phyloP scores from a whole-genome alignment of 208 protist genomes.

The Wallacemonas sp. region DNA sequence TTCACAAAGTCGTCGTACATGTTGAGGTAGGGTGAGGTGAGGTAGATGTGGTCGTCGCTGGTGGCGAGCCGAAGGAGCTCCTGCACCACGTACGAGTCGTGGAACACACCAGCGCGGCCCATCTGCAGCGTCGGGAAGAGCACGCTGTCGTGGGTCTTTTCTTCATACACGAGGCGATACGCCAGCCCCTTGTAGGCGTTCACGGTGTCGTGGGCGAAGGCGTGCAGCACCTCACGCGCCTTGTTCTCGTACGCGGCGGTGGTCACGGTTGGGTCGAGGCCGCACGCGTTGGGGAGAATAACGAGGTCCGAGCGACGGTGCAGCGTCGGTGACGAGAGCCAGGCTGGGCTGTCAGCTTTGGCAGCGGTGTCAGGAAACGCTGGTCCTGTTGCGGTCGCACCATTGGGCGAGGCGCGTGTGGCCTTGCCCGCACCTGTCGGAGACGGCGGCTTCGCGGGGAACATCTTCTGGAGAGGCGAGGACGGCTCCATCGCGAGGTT shows the following conservation, averaged over 20 bases:
- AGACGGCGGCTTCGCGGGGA: not conserved
- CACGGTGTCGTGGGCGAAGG: slow-evolving; percentile 32
- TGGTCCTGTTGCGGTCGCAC: too few relatives aligned
- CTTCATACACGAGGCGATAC: slow-evolving; percentile 6
- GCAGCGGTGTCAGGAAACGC: too few relatives aligned
- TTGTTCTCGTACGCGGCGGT: slow-evolving; percentile 29
- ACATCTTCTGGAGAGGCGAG: slow-evolving; percentile 1
- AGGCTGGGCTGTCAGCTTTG: too few relatives aligned
- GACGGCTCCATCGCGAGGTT: not conserved
- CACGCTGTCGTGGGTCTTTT: slow-evolving; percentile 51
- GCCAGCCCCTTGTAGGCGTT: slow-evolving; percentile 17
- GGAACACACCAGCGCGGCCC: slow-evolving; percentile 53
- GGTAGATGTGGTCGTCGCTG: slow-evolving; percentile 47
- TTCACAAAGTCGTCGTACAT: slow-evolving; percentile 66
- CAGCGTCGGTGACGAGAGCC: slow-evolving; percentile 25
- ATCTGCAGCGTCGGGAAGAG: slow-evolving; percentile 85
- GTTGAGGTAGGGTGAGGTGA: slow-evolving; percentile 88
- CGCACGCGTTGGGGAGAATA: slow-evolving; percentile 55
- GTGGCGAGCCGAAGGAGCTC: slow-evolving; percentile 40
- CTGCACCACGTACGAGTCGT: slow-evolving; percentile 65
- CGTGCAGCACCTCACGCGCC: slow-evolving; percentile 27
- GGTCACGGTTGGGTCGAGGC: slow-evolving; percentile 47
- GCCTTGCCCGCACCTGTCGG: not conserved
- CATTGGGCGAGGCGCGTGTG: too few relatives aligned
- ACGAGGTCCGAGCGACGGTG: slow-evolving; percentile 60